Base-by-base conservation (phyloP, 176 grass and related monocot genomes). In the Oryza nivara region DNA sequence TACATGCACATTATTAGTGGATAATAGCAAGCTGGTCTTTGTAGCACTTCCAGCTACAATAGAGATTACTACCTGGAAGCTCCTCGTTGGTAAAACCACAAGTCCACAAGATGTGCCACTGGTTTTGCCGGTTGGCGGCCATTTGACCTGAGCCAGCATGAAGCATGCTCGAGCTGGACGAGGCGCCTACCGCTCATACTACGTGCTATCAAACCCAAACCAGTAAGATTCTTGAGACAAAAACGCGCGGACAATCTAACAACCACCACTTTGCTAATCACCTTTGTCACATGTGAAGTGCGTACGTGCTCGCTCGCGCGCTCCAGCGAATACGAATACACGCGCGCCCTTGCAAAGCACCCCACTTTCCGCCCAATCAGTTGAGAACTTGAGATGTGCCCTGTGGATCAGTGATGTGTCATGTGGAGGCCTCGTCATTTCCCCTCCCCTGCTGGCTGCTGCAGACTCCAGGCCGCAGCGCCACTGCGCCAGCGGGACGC, bases 331-430 rank as follows among this genome's bases (percentile, higher is more conserved):
- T 79, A 5, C 67, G 58, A 34, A 44, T 73, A 5, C 67, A 56
- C 52, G 68, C 75, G 14, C 35, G 81, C 69, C 76, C 78, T 69
- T 63, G 20, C 75, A 10, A 23, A 41, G 75, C 81, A 79, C 60
- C 11, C n/a, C 68, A 2, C 75, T 11, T 7, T 19, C 25, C 14
- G 11, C 25, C n/a, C 14, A 15, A 66, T 45, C 61, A 8, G 13
- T 6, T 6, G 16, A 58, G 43, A 44, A 8, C 7, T 6, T 6
- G 16, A 58, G 43, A 44, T 44, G 43, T 44, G 43, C 8, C 7
- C 43, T 10, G 43, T 44, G 43, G 43, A 10, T 45, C 61, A 8
- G n/a, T 12, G 17, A 10, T 43, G 40, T 43, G 40, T 9, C 9
- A 8, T 10, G 43, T 44, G 43, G 8, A 6, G 17, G 16, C 17